A percentile compares a stretch with the other conserved stretches of the same genome.
These are phyloP conservation scores for Leccinum subrobustum DNA, from an alignment of 1,284 basidiomycete species.

Conservation along the genomic window DNA sequence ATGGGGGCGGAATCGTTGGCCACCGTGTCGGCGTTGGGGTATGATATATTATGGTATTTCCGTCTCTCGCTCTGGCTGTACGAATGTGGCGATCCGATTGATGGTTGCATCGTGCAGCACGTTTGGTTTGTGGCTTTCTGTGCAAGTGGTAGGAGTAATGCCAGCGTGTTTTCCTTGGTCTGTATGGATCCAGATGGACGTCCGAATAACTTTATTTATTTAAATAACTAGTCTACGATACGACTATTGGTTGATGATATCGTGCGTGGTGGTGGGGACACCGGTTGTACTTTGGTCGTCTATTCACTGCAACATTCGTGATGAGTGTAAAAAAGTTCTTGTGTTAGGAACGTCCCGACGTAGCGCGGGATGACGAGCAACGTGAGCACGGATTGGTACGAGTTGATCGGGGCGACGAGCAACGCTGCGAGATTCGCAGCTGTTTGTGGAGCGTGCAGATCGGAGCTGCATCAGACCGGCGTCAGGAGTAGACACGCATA, in stretches of 20 bases:
- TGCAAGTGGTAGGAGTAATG: not conserved
- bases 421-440: slow-evolving; percentile 84
- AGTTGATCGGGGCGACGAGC: slow-evolving; percentile 77
- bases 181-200: not conserved
- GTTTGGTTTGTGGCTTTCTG: not conserved
- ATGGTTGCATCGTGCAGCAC: not conserved
- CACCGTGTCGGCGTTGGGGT: slow-evolving; percentile 13
- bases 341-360: slow-evolving; percentile 57
- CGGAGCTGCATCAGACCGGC: slow-evolving; percentile 53
- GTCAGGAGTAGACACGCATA: too few relatives aligned
- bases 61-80: not conserved
- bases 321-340: too few relatives aligned
- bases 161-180: not conserved
- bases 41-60: not conserved
- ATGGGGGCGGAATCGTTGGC: not conserved
- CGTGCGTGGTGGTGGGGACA: not conserved
- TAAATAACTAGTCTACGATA: not conserved
- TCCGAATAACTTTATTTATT: not conserved
- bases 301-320: too few relatives aligned
- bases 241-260: not conserved
- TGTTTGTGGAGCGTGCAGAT: slow-evolving; percentile 84
- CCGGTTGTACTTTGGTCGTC: not conserved
- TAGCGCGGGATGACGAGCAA: slow-evolving; percentile 91
- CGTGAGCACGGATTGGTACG: slow-evolving; percentile 91
- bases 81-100: not conserved